phyloP scores from a whole-genome alignment of 345 rosid species.

The Salix udensis region DNA sequence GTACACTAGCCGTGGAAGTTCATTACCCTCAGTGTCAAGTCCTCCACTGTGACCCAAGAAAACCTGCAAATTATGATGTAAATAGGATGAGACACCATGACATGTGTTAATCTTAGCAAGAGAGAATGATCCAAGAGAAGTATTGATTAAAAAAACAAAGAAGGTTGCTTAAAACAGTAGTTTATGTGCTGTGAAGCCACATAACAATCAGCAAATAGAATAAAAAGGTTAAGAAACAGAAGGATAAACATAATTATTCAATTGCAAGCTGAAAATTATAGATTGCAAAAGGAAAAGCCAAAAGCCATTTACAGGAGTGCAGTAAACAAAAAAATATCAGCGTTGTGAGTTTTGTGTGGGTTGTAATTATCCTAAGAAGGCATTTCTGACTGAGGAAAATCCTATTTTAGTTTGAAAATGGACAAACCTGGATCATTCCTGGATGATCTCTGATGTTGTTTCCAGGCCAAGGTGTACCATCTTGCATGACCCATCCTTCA shows the following conservation, averaged over 20 bases:
- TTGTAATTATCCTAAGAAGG: background rate
- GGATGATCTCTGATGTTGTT: slow-evolving; percentile 63
- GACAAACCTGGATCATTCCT: slow-evolving; percentile 63
- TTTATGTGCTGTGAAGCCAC: background rate
- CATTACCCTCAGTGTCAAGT: slow-evolving; percentile 34
- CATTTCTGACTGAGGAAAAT: background rate
- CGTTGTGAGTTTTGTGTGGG: background rate
- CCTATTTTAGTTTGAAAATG: background rate
- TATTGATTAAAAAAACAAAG: background rate
- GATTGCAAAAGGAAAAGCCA: no score
- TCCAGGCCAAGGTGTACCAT: slow-evolving; percentile 78
- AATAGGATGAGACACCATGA: background rate
- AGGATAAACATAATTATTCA: background rate
- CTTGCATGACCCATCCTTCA: slow-evolving; percentile 74
- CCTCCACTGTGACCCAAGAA: slow-evolving; percentile 36
- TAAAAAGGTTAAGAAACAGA: background rate
- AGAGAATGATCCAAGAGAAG: background rate
- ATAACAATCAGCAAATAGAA: background rate
- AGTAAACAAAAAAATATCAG: background rate
- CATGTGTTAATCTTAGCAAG: background rate
- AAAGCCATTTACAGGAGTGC: background rate
- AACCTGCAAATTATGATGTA: slow-evolving; percentile 18
- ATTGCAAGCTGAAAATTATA: background rate
- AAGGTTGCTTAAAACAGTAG: background rate
- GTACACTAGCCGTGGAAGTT: slow-evolving; percentile 33